Evolutionary conservation across 2,329 filamentous ascomycete genomes (phyloP).

Genomic region (Fusarium kyushuense): DNA sequence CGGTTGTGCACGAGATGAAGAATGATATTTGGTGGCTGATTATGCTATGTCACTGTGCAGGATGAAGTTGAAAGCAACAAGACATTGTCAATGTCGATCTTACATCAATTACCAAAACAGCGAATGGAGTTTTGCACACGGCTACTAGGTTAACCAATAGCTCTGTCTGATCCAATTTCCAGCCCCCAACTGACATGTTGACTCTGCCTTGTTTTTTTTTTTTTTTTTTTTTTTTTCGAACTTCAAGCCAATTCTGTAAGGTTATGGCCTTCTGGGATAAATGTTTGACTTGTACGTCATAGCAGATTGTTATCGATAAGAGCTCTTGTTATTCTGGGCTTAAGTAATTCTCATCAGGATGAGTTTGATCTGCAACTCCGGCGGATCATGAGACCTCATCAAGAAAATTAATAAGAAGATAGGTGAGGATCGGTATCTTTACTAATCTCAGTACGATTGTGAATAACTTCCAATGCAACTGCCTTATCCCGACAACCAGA

Average conservation of each 20-base stretch:
- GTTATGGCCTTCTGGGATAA: too few species aligned
- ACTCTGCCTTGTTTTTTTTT: conserved; percentile 5
- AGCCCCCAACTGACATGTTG: not conserved
- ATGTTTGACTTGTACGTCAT: not conserved
- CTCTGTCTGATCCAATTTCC: not conserved
- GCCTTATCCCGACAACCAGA: not conserved
- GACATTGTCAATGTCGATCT: not conserved
- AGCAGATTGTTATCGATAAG: not conserved
- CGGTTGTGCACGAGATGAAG: not conserved
- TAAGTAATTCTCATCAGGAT: not conserved
- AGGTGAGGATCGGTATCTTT: not conserved
- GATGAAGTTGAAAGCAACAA: not conserved
- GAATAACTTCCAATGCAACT: not conserved
- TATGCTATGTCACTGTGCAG: conserved; percentile 5
- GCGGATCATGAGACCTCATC: not conserved
- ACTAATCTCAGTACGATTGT: not conserved
- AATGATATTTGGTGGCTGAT: not conserved
- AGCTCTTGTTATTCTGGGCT: not conserved
- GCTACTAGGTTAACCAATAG: too few species aligned
- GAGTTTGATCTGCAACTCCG: not conserved
- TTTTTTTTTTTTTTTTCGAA: conserved; percentile 7
- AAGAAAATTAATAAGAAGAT: too few species aligned
- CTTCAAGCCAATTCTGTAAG: not conserved
- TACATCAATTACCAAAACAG: not conserved
- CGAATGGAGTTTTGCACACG: not conserved